Conservation (phyloP, 2,329 filamentous ascomycete species). For the Neoscytalidium dimidiatum region DNA sequence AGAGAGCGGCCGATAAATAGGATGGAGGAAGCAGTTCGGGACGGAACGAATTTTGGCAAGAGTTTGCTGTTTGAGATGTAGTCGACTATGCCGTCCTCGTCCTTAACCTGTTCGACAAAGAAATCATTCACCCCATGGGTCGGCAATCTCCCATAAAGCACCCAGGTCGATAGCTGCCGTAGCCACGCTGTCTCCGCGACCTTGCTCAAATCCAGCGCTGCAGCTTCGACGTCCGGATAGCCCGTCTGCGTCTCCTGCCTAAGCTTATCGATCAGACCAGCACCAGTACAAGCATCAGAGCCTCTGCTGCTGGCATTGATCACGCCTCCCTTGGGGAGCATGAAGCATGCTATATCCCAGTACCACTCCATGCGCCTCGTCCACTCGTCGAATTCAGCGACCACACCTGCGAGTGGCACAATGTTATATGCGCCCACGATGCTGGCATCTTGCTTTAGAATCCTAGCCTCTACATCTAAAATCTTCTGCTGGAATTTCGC, state of each 20-base stretch:
- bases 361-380: constrained; percentile 83
- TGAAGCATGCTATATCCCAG: constrained; percentile 70
- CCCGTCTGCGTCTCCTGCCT: constrained; percentile 80
- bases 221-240: constrained; percentile 80
- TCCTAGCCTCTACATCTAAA: constrained; percentile 76
- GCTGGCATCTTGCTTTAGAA: constrained; percentile 73
- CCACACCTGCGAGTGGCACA: constrained; percentile 83
- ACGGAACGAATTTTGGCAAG: constrained; percentile 77
- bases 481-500: constrained; percentile 80
- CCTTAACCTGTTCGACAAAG: constrained; percentile 60
- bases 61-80: constrained; percentile 59
- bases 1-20: constrained; percentile 88
- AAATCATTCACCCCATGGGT: constrained; percentile 80
- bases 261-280: constrained; percentile 74
- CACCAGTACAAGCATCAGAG: constrained; percentile 59
- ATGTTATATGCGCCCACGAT: constrained; percentile 91
- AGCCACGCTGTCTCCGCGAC: constrained; percentile 89
- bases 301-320: constrained; percentile 21
- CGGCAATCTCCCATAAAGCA: constrained; percentile 83
- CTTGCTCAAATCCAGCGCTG: constrained; percentile 70
- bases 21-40: constrained; percentile 75
- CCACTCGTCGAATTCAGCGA: constrained; percentile 87
- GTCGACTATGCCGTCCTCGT: constrained; percentile 35
- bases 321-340: constrained; percentile 49
- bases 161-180: constrained; percentile 85